Base-by-base conservation (phyloP, 768 basidiomycete species). In the Psilocybe cyanescens region DNA sequence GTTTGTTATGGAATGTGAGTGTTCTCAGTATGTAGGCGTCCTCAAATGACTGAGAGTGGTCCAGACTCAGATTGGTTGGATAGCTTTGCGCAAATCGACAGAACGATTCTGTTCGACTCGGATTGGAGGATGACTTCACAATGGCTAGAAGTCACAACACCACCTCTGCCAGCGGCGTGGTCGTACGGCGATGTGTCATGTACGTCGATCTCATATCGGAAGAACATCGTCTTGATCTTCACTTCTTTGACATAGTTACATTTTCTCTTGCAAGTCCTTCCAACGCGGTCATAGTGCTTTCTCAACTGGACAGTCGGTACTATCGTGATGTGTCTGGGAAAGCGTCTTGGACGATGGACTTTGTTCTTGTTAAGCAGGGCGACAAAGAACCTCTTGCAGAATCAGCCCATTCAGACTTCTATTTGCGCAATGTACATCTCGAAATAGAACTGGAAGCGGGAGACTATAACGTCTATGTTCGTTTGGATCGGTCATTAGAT, bases 161-260 rank as follows among this genome's bases (percentile, higher is more conserved):
- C 76, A n/a, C 75, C 79, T 7, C 72, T 81, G 31, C 76, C 79
- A 9, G 74, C 79, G 39, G 82, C 83, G 0, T 86, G 83, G 83
- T 77, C 78, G 3, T 83, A 76, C 53, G 84, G 84, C 14, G 84
- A 87, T 60, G 75, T 86, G 8, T 79, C 82, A 8, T 86, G 84
- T 85, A 61, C 45, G 83, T 73, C 16, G 5, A 8, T 53, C 31
- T 33, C 24, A 24, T 29, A 3, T 35, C 28, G 47, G 33, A 46
- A 29, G 30, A 29, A 3, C 9, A 3, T 53, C 4, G 12, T 35
- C 14, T 35, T 30, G 47, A 58, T 41, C 30, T 17, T 57, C 30
- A 16, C 33, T 53, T 9, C 55, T 44, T 37, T 53, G 3, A 39
- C 24, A 8, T 29, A 86, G 84, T 82, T 67, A 81, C 78, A 0